Percentiles rank a stretch among this genome's conserved stretches.
phyloP scores from a whole-genome alignment of 2,329 filamentous ascomycete species.

The Aspergillus pseudoterreus region DNA sequence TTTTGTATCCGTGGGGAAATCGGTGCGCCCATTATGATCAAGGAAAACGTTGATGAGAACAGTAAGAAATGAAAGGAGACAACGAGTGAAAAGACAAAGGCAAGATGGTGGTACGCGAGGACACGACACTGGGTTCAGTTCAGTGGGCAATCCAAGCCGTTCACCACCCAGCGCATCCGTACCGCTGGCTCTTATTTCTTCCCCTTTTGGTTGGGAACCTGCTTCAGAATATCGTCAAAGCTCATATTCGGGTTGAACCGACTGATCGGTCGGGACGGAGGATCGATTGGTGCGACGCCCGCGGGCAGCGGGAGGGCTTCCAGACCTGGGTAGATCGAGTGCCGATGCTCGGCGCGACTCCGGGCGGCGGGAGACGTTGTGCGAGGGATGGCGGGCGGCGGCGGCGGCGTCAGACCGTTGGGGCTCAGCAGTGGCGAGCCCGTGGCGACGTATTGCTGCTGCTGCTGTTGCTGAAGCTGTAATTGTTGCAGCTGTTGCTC shows the following conservation, averaged over 20 bases:
- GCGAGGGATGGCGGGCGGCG: constrained; percentile 33
- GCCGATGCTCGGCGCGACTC: constrained; percentile 35
- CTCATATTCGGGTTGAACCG: constrained; percentile 47
- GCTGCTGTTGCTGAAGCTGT: constrained; percentile 26
- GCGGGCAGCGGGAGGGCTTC: constrained; percentile 44
- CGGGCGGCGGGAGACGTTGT: constrained; percentile 29
- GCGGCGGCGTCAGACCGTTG: constrained; percentile 31
- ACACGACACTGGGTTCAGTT: neutral
- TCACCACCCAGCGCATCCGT: neutral
- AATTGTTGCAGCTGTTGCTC: constrained; percentile 24
- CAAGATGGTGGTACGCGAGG: neutral
- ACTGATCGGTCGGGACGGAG: constrained; percentile 36
- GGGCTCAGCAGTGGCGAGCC: constrained; percentile 27
- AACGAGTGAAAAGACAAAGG: constrained; percentile 5
- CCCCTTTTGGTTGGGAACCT: constrained; percentile 33
- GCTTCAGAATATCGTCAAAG: constrained; percentile 47
- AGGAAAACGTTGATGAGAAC: constrained; percentile 10
- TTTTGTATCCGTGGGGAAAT: constrained; percentile 11
- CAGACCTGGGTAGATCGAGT: constrained; percentile 42
- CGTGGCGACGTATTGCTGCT: constrained; percentile 18
- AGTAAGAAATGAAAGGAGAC: constrained; percentile 5
- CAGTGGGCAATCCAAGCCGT: neutral
- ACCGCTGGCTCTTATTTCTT: constrained; percentile 27
- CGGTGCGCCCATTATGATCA: constrained; percentile 13
- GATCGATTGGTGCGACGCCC: constrained; percentile 40